Conservation (phyloP, 805 yeast genomes). For the Yarrowia sp. region DNA sequence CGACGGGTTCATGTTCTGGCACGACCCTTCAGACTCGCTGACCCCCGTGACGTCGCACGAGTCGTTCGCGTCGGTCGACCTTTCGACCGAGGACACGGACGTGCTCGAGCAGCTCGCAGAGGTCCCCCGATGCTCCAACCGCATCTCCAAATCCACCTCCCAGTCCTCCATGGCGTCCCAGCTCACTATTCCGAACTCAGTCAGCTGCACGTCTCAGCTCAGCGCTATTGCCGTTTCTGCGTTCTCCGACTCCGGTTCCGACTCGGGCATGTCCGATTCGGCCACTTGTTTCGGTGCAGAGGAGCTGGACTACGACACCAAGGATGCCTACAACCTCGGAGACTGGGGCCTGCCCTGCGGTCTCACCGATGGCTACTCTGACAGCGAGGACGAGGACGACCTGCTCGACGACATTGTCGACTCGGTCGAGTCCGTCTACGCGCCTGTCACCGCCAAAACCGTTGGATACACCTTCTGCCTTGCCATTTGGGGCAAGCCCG, state of each 20-base stretch:
- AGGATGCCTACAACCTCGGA: conserved; percentile 24
- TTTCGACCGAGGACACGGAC: neutral
- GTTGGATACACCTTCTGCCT: conserved; percentile 18
- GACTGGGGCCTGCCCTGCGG: conserved; percentile 23
- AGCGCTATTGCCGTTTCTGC: conserved; percentile 27
- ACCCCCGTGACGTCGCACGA: conserved; percentile 23
- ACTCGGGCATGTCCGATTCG: conserved; percentile 28
- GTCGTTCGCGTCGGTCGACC: conserved; percentile 13
- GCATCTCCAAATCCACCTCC: conserved; percentile 24
- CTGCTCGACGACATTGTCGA: conserved; percentile 26
- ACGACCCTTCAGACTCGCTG: conserved; percentile 24
- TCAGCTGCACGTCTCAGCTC: conserved; percentile 26
- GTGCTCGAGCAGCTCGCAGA: conserved; percentile 24
- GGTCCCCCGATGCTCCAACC: conserved; percentile 20
- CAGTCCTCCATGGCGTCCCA: conserved; percentile 23
- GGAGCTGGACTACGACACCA: conserved; percentile 20
- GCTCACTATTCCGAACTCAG: conserved; percentile 27
- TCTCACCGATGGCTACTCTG: conserved; percentile 24
- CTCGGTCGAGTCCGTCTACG: conserved; percentile 2
- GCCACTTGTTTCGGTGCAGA: conserved; percentile 26
- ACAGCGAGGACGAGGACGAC: conserved; percentile 26
- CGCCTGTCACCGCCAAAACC: conserved; percentile 20
- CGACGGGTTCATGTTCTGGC: conserved; percentile 27
- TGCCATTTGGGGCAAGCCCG: conserved; percentile 26
- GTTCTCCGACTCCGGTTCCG: conserved; percentile 27